Percentiles rank a stretch among this genome's conserved stretches.
Evolutionary conservation across 2,329 filamentous ascomycete genomes (phyloP).

Genomic region (Talaromyces sp.): DNA sequence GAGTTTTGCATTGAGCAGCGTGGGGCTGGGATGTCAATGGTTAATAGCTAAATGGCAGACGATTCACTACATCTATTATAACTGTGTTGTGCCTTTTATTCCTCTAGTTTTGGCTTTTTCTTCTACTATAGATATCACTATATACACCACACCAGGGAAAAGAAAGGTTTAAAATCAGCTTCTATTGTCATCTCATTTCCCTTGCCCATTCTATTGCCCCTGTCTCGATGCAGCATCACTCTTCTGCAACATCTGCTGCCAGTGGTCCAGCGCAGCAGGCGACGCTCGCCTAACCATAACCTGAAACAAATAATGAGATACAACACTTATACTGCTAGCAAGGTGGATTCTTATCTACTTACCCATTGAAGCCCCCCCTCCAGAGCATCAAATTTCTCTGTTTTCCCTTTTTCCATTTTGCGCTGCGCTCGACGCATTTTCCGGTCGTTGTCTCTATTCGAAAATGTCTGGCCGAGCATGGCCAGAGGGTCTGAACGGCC

Average conservation of each 20-base stretch:
- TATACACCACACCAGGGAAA: too few species aligned
- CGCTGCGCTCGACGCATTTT: conserved; percentile 1
- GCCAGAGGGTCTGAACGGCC: conserved; percentile 4
- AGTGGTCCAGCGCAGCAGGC: conserved; percentile 1
- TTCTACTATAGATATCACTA: too few species aligned
- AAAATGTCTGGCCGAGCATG: not conserved
- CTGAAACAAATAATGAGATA: not conserved
- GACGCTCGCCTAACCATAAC: conserved; percentile 1
- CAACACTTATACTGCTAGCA: too few species aligned
- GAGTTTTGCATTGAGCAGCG: conserved; percentile 3
- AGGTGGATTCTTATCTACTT: not conserved
- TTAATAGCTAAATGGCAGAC: not conserved
- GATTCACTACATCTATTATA: not conserved
- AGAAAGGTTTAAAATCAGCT: too few species aligned
- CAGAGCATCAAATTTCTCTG: not conserved
- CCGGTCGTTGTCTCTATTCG: not conserved
- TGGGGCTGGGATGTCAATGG: not conserved
- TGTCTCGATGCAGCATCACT: conserved; percentile 1
- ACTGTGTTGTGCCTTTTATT: not conserved
- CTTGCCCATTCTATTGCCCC: not conserved
- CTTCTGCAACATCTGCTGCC: conserved; percentile 2
- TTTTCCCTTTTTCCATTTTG: conserved; percentile 1
- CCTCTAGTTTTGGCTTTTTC: not conserved
- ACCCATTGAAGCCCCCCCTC: conserved; percentile 3
- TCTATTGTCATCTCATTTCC: not conserved